Evolutionary conservation across 2,329 filamentous ascomycete species (phyloP), one percentile per base, ranked within the genome.

Genomic region (Cladosporium sp.): DNA sequence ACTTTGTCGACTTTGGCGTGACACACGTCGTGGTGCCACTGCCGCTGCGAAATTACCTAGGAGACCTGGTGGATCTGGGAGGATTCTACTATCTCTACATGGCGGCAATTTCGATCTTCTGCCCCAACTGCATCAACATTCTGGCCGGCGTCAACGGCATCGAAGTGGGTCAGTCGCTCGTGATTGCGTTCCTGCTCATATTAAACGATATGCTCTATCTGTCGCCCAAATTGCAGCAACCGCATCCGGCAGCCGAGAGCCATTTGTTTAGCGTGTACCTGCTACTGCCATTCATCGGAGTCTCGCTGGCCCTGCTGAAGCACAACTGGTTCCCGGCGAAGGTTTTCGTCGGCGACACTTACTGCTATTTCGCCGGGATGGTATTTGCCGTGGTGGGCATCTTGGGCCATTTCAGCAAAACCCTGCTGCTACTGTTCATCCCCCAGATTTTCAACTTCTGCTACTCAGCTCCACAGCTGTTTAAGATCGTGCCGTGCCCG

Each of bases 341-440:
- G 67, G 94, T 97, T 9, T 99, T 99, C 69, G 93, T 97, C 9
- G 94, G 94, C 57, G 94, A 99, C 74, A 99, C 94, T 3, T 99
- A 97, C 81, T 99, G 94, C 81, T 99, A 99, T 77, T 97, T 99
- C 74, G 94, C 94, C 0, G 94, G 94, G 64, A 99, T 99, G 91
- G 90, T 97, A 37, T 99, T 99, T 71, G 94, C 93, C 55, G 92
- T 97, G 44, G 94, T 97, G 63, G 91, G 91, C 62, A 97, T 99
- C 69, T 82, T 97, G 53, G 94, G 94, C 22, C 94, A 99, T 77
- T 99, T 99, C 77, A 95, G 90, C 78, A 99, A 99, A 77, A 99
- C 94, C 0, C 82, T 99, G 45, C 83, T 96, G 57, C 83, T 99
- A 51, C 81, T 99, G 8, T 88, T 99, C 65, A 81, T 96, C 37